A percentile compares a stretch with the other conserved stretches of the same genome.
These are phyloP conservation scores for Cinnamomum chago DNA, from an alignment of 164 flowering plant species.

Conservation along the genomic window DNA sequence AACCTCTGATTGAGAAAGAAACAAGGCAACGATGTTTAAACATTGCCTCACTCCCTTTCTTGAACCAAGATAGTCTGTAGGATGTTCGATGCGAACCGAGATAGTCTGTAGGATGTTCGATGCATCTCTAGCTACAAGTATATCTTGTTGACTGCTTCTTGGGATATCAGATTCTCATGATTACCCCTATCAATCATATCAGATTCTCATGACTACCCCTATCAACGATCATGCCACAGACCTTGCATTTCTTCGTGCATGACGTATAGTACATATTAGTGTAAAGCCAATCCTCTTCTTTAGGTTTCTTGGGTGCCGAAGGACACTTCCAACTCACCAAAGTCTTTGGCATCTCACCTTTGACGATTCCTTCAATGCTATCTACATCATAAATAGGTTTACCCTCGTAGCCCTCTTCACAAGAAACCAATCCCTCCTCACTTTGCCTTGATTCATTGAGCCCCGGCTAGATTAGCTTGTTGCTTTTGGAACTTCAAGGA, in stretches of 20 bases:
- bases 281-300: neutral
- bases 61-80: slow-evolving; percentile 13
- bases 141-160: slow-evolving; percentile 7
- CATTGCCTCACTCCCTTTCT: neutral
- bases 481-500: no score
- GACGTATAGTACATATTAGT: slow-evolving; percentile 3
- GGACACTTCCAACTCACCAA: neutral
- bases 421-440: no score
- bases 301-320: neutral
- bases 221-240: slow-evolving; percentile 13
- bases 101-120: slow-evolving; percentile 12
- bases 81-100: slow-evolving; percentile 12
- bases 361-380: no score
- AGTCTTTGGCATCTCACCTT: no score
- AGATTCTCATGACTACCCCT: slow-evolving; percentile 18
- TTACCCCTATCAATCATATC: slow-evolving; percentile 8
- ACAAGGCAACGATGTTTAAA: slow-evolving; percentile 1
- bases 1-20: slow-evolving; percentile 10
- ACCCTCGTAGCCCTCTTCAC: no score
- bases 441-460: no score
- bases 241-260: slow-evolving; percentile 7
- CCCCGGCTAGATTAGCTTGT: no score
- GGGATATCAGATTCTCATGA: slow-evolving; percentile 18
- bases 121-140: neutral
- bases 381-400: no score